Evolutionary conservation across 805 yeast genomes (phyloP), one percentile per base, ranked within the genome.

Genomic region (Sugiyamaella valdiviana): DNA sequence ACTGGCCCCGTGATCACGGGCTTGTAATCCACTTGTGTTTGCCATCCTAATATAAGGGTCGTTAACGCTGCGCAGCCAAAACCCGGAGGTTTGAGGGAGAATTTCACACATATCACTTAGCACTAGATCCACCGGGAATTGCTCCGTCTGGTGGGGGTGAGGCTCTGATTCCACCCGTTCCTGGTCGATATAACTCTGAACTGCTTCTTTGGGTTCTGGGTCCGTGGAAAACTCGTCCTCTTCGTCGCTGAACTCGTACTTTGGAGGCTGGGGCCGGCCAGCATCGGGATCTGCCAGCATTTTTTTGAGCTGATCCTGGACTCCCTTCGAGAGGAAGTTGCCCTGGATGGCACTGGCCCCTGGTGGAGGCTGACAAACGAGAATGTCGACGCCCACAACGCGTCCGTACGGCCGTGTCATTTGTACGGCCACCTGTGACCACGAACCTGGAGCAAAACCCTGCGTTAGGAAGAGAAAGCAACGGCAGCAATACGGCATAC

Each of bases 381-480:
- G 71, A 29, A 93, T 72, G 66, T 93, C 96, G 9, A 89, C 85
- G 4, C 96, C 96, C 10, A 88, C 61, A 2, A 88, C 78, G 17
- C 73, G 68, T 0, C 88, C 83, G 1, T 67, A 61, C 1, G 74
- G 73, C 16, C 64, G 59, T 1, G 80, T 73, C 48, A 76, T 63
- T 46, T 77, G 77, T 6, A 76, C 67, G 0, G 91, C 90, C 1
- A 87, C 90, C 62, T 88, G 95, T 6, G 91, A 78, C 96, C 96
- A 88, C 2, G 95, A 89, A 0, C 96, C 96, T 0, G 96, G 96
- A 0, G 96, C 95, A 63, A 80, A 89, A 0, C 96, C 75, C 63
- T 60, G 15, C 14, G 42, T 23, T n/a, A 23, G 35, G n/a, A n/a
- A n/a, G n/a, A n/a, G n/a, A n/a, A n/a, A n/a, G n/a, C n/a, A n/a